Conservation (phyloP, 2,329 filamentous ascomycete genomes). For the Phialophora expanda region DNA sequence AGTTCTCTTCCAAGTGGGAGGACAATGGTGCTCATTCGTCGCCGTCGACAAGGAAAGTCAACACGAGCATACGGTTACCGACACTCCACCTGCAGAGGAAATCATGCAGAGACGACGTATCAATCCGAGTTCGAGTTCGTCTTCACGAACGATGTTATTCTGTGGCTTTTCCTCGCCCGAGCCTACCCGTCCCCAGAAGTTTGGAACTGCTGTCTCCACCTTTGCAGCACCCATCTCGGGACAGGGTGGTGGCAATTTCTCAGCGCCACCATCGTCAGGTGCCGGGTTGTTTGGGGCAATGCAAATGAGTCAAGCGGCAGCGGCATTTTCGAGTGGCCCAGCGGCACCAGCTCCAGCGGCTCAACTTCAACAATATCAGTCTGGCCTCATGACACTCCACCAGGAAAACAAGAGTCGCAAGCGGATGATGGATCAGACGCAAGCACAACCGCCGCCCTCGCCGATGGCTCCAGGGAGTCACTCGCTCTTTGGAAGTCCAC, state of each 20-base stretch:
- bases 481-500: neutral
- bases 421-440: neutral
- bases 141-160: neutral
- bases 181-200: neutral
- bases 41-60: conserved; percentile 59
- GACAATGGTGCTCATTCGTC: conserved; percentile 75
- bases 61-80: neutral
- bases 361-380: neutral
- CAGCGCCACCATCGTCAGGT: too few species aligned
- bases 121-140: too few species aligned
- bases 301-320: neutral
- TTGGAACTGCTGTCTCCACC: neutral
- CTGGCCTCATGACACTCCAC: neutral
- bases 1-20: conserved; percentile 68
- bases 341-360: neutral
- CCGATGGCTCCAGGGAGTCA: neutral
- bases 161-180: neutral
- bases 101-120: neutral
- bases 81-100: neutral
- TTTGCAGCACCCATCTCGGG: neutral
- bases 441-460: neutral
- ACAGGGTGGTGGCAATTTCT: neutral
- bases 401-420: neutral
- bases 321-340: neutral
- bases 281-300: neutral